Base-by-base conservation (phyloP, 768 basidiomycete genomes). In the Saitozyma sp. region DNA sequence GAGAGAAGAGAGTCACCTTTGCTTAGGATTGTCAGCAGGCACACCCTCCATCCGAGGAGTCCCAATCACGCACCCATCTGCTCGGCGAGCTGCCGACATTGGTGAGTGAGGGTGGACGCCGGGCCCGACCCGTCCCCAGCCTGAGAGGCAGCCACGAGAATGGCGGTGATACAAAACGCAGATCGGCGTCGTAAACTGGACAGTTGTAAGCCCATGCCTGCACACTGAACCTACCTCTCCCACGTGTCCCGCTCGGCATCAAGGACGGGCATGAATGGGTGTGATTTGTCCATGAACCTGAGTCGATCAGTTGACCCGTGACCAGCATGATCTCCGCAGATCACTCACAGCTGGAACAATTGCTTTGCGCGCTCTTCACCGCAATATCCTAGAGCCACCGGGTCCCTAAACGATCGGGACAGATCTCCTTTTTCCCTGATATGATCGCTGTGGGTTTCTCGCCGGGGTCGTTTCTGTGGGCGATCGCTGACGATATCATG, bases 1-100 rank as follows among this genome's bases (percentile, higher is more conserved):
- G 64, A 7, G 64, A 56, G 58, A 65, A 65, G 0, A 65, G 50
- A 1, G 64, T 65, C 11, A 55, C 59, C 54, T 57, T 62, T 17
- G 54, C 61, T 62, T 13, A 10, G 11, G 1, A n/a, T 57, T n/a
- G 52, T 19, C 61, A 17, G 9, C 17, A 37, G 45, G 45, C 45
- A 13, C 20, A 17, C n/a, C 8, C 9, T 9, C 10, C 6, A 2
- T 11, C 29, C 29, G 29, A 29, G 2, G 29, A 29, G 5, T 29
- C 29, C 29, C 29, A 29, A 5, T 5, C 29, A 58, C 61, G 17
- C 51, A 55, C 64, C 64, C 48, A 65, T 65, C 1, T 53, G 37
- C 40, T 65, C 64, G 11, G 64, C 64, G 11, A 54, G 59, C 29
- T 61, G 54, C 14, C 59, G 50, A 49, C 54, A 65, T 14, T 57